Percentiles rank a stretch among this genome's conserved stretches.
Evolutionary conservation across 306 rosid genomes (phyloP).

Genomic region (Cyclanthera cordifolia): DNA sequence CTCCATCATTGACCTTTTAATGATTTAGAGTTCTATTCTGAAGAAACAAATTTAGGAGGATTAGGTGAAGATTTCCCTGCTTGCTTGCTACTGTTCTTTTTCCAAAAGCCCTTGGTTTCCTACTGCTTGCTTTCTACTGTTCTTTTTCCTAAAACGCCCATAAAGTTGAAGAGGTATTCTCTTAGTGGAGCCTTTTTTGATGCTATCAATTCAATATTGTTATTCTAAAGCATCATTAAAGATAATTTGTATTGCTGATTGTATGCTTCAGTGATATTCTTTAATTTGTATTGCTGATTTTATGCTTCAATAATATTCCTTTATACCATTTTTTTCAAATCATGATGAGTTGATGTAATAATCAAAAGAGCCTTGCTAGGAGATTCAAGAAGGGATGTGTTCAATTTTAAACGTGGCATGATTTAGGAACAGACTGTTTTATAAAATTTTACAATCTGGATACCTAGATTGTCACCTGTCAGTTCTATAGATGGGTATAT

Average conservation of each 20-base stretch:
- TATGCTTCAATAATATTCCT: not conserved
- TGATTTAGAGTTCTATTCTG: not conserved
- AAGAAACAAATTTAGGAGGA: not conserved
- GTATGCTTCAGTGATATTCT: not conserved
- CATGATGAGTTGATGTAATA: too few relatives aligned
- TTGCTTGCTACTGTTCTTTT: conserved; percentile 2
- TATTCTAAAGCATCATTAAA: not conserved
- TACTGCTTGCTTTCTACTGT: not conserved
- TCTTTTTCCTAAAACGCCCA: not conserved
- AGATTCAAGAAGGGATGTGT: too few relatives aligned
- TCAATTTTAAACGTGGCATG: not conserved
- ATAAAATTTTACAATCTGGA: not conserved
- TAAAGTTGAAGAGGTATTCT: not conserved
- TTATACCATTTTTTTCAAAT: not conserved
- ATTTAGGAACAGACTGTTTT: not conserved
- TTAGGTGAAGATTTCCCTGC: not conserved
- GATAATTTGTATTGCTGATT: not conserved
- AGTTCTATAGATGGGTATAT: not conserved
- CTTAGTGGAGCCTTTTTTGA: not conserved
- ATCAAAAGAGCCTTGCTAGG: too few relatives aligned
- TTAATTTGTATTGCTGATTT: not conserved
- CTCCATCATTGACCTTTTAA: not conserved
- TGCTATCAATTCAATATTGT: not conserved
- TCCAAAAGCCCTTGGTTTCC: not conserved
- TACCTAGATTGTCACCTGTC: not conserved